Conservation (phyloP, 2,329 filamentous ascomycete genomes). For the Ophiosphaerella korrae region DNA sequence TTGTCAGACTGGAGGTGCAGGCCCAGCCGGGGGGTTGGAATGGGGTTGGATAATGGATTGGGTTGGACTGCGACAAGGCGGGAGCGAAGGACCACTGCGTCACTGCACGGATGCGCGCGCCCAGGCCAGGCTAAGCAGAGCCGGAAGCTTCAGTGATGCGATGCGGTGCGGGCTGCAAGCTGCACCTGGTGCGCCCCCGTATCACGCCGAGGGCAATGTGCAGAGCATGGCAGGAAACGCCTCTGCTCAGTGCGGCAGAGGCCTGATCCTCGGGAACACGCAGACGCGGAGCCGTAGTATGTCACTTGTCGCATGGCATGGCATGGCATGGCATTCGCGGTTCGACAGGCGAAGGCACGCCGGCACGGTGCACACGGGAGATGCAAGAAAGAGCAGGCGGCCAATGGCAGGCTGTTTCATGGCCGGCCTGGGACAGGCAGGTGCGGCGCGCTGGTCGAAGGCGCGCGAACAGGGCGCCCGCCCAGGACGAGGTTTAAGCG, state of each 20-base stretch:
- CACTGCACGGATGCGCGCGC: constrained; percentile 32
- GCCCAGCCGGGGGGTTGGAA: constrained; percentile 30
- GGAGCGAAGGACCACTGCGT: constrained; percentile 43
- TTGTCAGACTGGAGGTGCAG: constrained; percentile 31
- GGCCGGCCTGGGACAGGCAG: not conserved
- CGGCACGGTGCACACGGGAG: too few relatives aligned
- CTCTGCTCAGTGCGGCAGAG: too few relatives aligned
- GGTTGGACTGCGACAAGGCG: constrained; percentile 30
- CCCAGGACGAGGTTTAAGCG: constrained; percentile 1
- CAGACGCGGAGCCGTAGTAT: constrained; percentile 17
- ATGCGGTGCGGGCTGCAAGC: not conserved
- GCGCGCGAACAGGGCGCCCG: constrained; percentile 8
- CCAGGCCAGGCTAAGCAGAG: constrained; percentile 34
- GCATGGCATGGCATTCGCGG: too few relatives aligned
- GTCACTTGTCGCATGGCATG: too few relatives aligned
- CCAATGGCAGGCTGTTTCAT: too few relatives aligned
- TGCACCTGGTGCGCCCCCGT: constrained; percentile 18
- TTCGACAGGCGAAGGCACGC: too few relatives aligned
- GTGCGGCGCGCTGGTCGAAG: not conserved
- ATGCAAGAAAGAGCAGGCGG: too few relatives aligned
- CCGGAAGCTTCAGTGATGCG: constrained; percentile 39
- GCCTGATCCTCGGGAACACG: constrained; percentile 12
- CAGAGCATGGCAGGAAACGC: too few relatives aligned
- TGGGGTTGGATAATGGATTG: constrained; percentile 6
- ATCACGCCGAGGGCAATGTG: not conserved